Evolutionary conservation across 495 filamentous ascomycete genomes (phyloP), one percentile per base, ranked within the genome.

Genomic region (Friedmanniomyces endolithicus): DNA sequence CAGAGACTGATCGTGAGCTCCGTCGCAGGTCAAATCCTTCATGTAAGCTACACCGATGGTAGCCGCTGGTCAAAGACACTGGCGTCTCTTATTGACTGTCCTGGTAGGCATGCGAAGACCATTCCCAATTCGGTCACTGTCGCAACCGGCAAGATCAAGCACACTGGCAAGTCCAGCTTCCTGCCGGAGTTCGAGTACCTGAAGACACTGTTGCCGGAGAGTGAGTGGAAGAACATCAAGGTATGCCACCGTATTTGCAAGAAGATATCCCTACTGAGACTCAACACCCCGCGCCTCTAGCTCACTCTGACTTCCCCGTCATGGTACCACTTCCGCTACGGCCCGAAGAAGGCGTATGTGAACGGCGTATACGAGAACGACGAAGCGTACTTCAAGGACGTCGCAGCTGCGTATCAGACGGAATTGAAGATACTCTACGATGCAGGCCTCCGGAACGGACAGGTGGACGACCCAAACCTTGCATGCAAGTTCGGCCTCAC

Each of bases 311-410:
- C 64, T 24, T 58, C 58, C 33, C 67, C 67, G 12, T 61, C 55
- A 11, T 69, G 67, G 67, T 63, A 63, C 31, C 67, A 69, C 50
- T 66, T 69, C 52, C 59, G 67, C 9, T 69, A 69, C 45, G 54
- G 52, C 12, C 62, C 62, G 11, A 62, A 62, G 11, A 57, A 62
- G 25, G 61, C 59, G 17, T 69, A 66, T 48, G 53, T 66, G 8
- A 61, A 64, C 44, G 62, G 62, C 4, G 67, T 59, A 8, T 69
- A 69, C 51, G 50, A 49, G 17, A 66, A 61, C 39, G 67, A 69
- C 53, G 61, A 68, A 9, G 65, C 67, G 51, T 70, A 68, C 54
- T 68, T 67, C 50, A 59, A 61, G 27, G 67, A 70, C 50, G 56
- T 70, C 0, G 64, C 67, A 2, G 58, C 61, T 39, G 67, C 66